Evolutionary conservation across 2,329 filamentous ascomycete species (phyloP).

Genomic region (Triangularia verruculosa): DNA sequence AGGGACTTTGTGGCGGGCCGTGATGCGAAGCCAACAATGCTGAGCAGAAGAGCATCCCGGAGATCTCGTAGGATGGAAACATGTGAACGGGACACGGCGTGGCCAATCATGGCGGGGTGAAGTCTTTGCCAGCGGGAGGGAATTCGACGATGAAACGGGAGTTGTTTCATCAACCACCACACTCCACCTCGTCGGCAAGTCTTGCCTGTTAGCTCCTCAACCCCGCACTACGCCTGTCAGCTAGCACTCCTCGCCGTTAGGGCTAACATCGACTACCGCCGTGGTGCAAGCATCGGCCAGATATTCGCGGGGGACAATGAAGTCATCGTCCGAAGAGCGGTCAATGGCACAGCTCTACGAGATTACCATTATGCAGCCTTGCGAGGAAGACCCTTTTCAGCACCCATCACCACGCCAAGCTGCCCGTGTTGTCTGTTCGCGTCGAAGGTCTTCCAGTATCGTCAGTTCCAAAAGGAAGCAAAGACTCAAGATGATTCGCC

Average conservation of each 20-base stretch:
- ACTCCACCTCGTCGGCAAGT: conserved; percentile 13
- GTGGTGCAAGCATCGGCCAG: conserved; percentile 5
- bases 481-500: not conserved
- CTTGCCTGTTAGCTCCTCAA: conserved; percentile 14
- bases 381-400: not conserved
- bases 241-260: not conserved
- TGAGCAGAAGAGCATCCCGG: conserved; percentile 5
- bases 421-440: not conserved
- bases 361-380: not conserved
- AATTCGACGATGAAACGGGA: conserved; percentile 26
- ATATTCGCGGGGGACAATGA: conserved; percentile 16
- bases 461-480: not conserved
- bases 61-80: conserved; percentile 9
- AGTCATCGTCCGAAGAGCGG: conserved; percentile 25
- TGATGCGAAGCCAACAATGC: not conserved
- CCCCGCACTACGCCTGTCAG: not conserved
- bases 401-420: not conserved
- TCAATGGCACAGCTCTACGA: conserved; percentile 8
- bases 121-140: conserved; percentile 12
- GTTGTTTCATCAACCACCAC: conserved; percentile 26
- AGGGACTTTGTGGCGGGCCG: conserved; percentile 10
- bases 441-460: not conserved
- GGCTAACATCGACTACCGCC: not conserved
- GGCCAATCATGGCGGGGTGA: conserved; percentile 7
- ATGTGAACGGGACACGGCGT: conserved; percentile 1